Percentiles rank a stretch among this genome's conserved stretches.
Conservation (phyloP, 2,329 filamentous ascomycete genomes). For the Didymella pomorum region DNA sequence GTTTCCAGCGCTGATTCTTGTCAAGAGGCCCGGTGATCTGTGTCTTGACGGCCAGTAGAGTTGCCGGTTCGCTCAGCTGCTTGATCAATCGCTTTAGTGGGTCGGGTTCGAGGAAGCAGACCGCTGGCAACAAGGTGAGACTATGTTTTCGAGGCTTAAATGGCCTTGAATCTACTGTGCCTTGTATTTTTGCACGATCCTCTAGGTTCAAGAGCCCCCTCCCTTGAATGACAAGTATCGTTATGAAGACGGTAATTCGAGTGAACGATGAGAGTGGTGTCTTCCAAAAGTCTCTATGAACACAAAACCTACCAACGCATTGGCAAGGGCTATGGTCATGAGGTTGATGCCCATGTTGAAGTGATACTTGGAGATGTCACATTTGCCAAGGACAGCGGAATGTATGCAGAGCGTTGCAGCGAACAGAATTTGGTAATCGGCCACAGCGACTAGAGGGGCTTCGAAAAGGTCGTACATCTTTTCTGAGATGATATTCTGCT, state of each 20-base stretch:
- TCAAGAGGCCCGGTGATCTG: too few relatives aligned
- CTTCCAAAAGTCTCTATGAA: not conserved
- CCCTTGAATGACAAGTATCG: too few relatives aligned
- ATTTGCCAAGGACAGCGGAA: not conserved
- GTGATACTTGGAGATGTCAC: not conserved
- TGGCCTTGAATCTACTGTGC: not conserved
- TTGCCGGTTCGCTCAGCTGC: too few relatives aligned
- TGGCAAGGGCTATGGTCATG: not conserved
- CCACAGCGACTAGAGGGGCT: not conserved
- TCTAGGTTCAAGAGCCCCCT: too few relatives aligned
- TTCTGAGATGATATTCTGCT: too few relatives aligned
- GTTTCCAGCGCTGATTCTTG: too few relatives aligned
- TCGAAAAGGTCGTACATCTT: not conserved
- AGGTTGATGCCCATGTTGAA: not conserved
- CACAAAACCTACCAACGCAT: not conserved
- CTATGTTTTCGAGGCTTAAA: not conserved
- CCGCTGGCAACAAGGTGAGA: not conserved
- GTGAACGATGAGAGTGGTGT: not conserved
- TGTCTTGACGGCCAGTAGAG: too few relatives aligned
- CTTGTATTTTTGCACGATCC: too few relatives aligned
- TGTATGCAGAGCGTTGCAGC: not conserved
- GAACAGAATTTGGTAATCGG: not conserved
- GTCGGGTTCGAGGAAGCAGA: not conserved
- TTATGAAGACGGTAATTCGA: too few relatives aligned
- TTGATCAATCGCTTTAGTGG: too few relatives aligned